These are phyloP conservation scores for Epithemia pelagica DNA, from an alignment of 108 stramenopile species.

Conservation along the genomic window DNA sequence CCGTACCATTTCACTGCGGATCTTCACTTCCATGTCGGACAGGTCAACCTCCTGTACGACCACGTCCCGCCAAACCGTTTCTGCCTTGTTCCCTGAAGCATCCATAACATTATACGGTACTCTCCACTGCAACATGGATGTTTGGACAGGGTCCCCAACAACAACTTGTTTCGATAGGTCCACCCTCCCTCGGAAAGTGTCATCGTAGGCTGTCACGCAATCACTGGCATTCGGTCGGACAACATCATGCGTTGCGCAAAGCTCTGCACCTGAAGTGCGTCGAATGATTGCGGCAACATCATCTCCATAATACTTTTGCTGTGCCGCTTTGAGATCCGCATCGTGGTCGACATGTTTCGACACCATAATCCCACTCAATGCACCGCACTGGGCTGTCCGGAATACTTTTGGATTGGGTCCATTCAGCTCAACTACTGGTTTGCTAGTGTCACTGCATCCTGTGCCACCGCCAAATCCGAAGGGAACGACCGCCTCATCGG, in stretches of 20 bases:
- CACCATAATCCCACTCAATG: conserved; percentile 51
- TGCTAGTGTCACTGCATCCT: conserved; percentile 76
- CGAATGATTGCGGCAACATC: conserved; percentile 57
- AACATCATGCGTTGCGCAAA: conserved; percentile 57
- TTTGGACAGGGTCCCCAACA: conserved; percentile 69
- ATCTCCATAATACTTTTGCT: conserved; percentile 48
- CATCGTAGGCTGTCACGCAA: conserved; percentile 69
- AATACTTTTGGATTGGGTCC: conserved; percentile 85
- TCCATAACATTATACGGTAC: conserved; percentile 85
- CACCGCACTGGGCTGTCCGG: conserved; percentile 51
- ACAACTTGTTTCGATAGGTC: conserved; percentile 57
- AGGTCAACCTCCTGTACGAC: conserved; percentile 77
- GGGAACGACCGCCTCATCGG: conserved; percentile 20
- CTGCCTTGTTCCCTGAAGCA: conserved; percentile 74
- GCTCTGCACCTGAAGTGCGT: conserved; percentile 68
- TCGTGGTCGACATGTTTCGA: conserved; percentile 23
- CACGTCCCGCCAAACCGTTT: conserved; percentile 71
- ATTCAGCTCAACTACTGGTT: conserved; percentile 63
- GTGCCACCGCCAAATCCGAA: conserved; percentile 78
- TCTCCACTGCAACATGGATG: conserved; percentile 55
- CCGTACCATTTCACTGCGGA: conserved; percentile 21
- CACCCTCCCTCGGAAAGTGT: conserved; percentile 61
- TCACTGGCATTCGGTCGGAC: conserved; percentile 48
- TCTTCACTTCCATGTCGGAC: conserved; percentile 45
- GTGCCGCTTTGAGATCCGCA: conserved; percentile 25